Evolutionary conservation across 768 basidiomycete genomes (phyloP), one percentile per base, ranked within the genome.

Genomic region (Daedaleopsis sinensis): DNA sequence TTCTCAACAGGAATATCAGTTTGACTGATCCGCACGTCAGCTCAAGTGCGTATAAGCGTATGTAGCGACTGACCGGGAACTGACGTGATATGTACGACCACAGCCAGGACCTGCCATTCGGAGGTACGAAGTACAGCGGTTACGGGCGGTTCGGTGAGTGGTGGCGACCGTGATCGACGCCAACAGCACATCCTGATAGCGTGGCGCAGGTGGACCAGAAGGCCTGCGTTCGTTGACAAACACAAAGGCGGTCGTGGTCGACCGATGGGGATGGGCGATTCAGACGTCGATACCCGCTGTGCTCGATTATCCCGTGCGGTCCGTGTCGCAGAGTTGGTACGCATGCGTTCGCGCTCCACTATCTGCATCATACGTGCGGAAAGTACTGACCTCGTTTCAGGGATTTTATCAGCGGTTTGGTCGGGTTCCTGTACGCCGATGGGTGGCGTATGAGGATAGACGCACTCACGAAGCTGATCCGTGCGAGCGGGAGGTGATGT

Each of bases 81-180:
- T 67, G 55, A 61, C 35, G 52, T n/a, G 27, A 32, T 32, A 32
- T 48, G 59, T 27, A 46, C 42, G 66, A 42, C 65, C 61, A 74
- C 57, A 88, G 85, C 71, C 96, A 99, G 81, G 91, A 94, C 70
- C 80, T 96, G 64, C 96, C 97, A 11, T 99, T 99, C 63, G 97
- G 97, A 32, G 97, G 97, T 42, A 84, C 84, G 48, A 99, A 98
- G 74, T 82, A 82, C 35, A 94, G 91, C 54, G 96, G 96, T 43
- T 96, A 96, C 71, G 96, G 95, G 7, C 86, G 97, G 62, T 97
- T 99, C 67, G 93, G 93, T 89, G 67, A 62, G 83, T 71, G 1
- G 38, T 21, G 32, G 13, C 38, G 42, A 21, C 37, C 55, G 35
- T 47, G 64, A 50, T 47, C 61, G 58, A 57, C 55, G 63, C 23